These are phyloP conservation scores for Aspergillus cavernicola DNA, from an alignment of 495 filamentous ascomycete species.

Conservation along the genomic window DNA sequence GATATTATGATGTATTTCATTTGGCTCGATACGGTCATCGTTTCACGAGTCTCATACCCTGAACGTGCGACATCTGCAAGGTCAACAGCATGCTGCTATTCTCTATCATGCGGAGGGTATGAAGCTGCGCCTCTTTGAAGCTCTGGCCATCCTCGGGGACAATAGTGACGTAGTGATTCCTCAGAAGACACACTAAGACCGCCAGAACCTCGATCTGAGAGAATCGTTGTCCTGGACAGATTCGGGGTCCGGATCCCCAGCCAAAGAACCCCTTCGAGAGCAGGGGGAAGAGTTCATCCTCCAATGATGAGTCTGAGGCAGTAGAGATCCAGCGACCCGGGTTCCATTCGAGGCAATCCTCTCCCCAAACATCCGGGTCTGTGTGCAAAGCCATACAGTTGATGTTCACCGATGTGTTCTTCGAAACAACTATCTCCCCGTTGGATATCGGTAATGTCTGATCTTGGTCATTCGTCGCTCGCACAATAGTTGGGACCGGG, in stretches of 20 bases:
- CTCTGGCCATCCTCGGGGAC: background rate
- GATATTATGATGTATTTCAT: too few relatives aligned
- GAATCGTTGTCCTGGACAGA: slow-evolving; percentile 11
- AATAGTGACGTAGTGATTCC: slow-evolving; percentile 1
- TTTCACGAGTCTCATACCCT: too few relatives aligned
- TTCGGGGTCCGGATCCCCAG: slow-evolving; percentile 6
- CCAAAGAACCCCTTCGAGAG: background rate
- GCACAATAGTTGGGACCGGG: slow-evolving; percentile 3
- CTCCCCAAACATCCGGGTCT: slow-evolving; percentile 1
- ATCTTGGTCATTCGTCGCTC: background rate
- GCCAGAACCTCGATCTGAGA: slow-evolving; percentile 11
- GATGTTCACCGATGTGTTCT: background rate
- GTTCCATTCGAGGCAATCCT: slow-evolving; percentile 3
- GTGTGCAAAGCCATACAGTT: slow-evolving; percentile 6
- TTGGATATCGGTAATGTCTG: background rate
- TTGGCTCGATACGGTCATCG: too few relatives aligned
- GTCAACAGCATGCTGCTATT: slow-evolving; percentile 4
- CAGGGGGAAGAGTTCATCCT: background rate
- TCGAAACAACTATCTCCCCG: background rate
- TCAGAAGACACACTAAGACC: slow-evolving; percentile 1
- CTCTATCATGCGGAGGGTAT: background rate
- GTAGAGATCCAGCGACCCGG: slow-evolving; percentile 8
- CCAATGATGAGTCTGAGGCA: background rate
- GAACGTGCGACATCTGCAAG: background rate
- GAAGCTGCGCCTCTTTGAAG: background rate